Base-by-base conservation (phyloP, 441 rosid species). In the Croton laevigatus region DNA sequence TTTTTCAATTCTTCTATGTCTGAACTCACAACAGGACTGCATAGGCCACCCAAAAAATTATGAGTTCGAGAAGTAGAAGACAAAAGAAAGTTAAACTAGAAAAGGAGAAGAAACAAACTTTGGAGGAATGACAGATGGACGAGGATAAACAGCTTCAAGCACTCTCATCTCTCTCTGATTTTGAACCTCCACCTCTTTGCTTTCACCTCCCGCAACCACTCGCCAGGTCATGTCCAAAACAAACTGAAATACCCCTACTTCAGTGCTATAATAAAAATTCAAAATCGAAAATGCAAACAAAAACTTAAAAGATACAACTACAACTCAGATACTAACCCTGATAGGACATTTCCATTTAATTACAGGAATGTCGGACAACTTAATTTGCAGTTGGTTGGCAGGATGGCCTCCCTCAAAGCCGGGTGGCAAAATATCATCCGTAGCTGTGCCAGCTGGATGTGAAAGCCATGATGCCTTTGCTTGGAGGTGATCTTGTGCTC, bases 401-500 rank as follows among this genome's bases (percentile, higher is more conserved):
- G 91, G 65, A 59, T 79, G 86, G 54, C 83, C 76, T 81, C 91
- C 94, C 74, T 91, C 98, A 69, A 95, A 95, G 62, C 99, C 98
- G 70, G 99, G 98, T 65, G 97, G 96, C 71, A 89, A 80, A 81
- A 78, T 71, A 72, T 91, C 98, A 71, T 95, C 97, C 17, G 66
- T 19, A 59, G 76, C 68, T 45, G 57, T 23, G 69, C 85, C 90
- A 68, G 70, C 77, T 57, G 85, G 76, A 83, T 91, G 95, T 8
- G 88, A 68, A 45, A 75, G 74, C 71, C 81, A 82, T 14, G 90
- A 77, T 48, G 88, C 75, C 82, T 91, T 95, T 66, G 97, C 98
- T 83, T 93, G 97, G 62, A 95, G 95, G 83, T 95, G 95, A 82
- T 95, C 99, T 80, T 95, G 97, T 59, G 83, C 77, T 66, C 85